Percentiles rank a stretch among this genome's conserved stretches.
phyloP scores from a whole-genome alignment of 139 green algal genomes.

The Spirogloea muscicola region DNA sequence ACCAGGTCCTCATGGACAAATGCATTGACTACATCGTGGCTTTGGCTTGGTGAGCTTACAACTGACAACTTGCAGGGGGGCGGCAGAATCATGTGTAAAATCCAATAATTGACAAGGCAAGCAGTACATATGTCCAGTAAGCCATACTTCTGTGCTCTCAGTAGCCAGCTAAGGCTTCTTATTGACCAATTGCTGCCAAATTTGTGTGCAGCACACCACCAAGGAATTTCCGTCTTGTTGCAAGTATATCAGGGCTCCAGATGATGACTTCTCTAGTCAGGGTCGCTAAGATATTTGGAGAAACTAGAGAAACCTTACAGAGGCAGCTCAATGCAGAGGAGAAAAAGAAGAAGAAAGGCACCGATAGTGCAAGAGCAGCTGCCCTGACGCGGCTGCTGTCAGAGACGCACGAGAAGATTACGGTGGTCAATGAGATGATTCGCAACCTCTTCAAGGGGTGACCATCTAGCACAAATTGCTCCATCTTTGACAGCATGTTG shows the following conservation, averaged over 20 bases:
- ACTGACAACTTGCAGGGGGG: no score
- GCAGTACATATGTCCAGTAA: no score
- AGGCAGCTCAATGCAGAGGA: constrained; percentile 39
- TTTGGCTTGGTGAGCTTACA: constrained; percentile 26
- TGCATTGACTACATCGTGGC: constrained; percentile 36
- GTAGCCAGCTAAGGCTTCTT: no score
- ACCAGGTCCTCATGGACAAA: constrained; percentile 28
- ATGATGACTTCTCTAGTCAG: constrained; percentile 39
- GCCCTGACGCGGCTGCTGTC: constrained; percentile 14
- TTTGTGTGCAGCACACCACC: constrained; percentile 16
- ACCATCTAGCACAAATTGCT: no score
- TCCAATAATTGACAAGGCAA: no score
- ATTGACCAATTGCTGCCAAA: no score
- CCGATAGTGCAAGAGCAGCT: neutral
- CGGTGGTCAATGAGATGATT: constrained; percentile 39
- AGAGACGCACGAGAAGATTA: constrained; percentile 30
- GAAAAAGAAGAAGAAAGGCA: constrained; percentile 9
- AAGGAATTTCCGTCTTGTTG: constrained; percentile 34
- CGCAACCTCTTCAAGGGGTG: constrained; percentile 39
- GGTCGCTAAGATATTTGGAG: constrained; percentile 16
- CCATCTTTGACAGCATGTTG: no score
- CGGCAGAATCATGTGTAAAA: no score
- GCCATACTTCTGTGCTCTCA: no score
- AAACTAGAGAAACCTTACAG: constrained; percentile 34
- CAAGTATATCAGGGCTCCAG: constrained; percentile 29